Evolutionary conservation across 192 early-diverging fungal genomes (phyloP).

Genomic region (Coemansia sp.): DNA sequence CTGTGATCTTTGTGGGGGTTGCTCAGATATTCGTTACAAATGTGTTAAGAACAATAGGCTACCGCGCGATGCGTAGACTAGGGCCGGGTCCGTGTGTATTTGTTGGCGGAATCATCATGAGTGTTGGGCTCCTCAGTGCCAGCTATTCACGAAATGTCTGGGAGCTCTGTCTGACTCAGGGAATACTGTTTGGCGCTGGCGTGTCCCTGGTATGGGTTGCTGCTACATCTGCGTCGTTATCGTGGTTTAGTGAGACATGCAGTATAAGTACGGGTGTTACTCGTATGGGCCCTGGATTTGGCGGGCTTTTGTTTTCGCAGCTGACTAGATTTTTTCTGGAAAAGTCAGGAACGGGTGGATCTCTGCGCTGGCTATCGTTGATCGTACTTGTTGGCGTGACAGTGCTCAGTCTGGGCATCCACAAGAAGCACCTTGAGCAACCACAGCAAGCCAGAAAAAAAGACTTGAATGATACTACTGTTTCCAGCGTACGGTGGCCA

Average conservation of each 20-base stretch:
- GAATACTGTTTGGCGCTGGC: slow-evolving; percentile 66
- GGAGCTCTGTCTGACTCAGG: slow-evolving; percentile 69
- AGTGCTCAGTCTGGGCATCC: slow-evolving; percentile 40
- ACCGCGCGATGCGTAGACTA: slow-evolving; percentile 27
- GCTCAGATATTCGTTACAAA: slow-evolving; percentile 49
- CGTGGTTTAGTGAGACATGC: slow-evolving; percentile 65
- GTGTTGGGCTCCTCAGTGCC: slow-evolving; percentile 60
- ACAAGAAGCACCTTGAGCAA: slow-evolving; percentile 30
- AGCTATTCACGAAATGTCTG: slow-evolving; percentile 62
- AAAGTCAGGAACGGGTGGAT: slow-evolving; percentile 42
- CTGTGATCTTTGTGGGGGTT: slow-evolving; percentile 50
- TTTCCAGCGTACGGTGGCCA: slow-evolving; percentile 38
- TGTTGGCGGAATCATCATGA: slow-evolving; percentile 46
- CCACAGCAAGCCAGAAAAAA: background rate
- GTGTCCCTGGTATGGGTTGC: slow-evolving; percentile 62
- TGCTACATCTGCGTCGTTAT: slow-evolving; percentile 60
- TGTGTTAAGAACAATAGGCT: slow-evolving; percentile 47
- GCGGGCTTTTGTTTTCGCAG: slow-evolving; percentile 64
- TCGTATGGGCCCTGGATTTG: slow-evolving; percentile 66
- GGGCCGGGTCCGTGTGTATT: slow-evolving; percentile 52
- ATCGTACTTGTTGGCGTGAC: slow-evolving; percentile 36
- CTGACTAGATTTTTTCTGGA: slow-evolving; percentile 50
- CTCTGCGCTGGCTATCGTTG: slow-evolving; percentile 49
- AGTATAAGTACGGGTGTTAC: slow-evolving; percentile 67
- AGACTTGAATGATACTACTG: slow-evolving; percentile 19